Evolutionary conservation across 176 grass and related monocot genomes (phyloP), one percentile per base, ranked within the genome.

Genomic region (Chrysopogon serrulatus): DNA sequence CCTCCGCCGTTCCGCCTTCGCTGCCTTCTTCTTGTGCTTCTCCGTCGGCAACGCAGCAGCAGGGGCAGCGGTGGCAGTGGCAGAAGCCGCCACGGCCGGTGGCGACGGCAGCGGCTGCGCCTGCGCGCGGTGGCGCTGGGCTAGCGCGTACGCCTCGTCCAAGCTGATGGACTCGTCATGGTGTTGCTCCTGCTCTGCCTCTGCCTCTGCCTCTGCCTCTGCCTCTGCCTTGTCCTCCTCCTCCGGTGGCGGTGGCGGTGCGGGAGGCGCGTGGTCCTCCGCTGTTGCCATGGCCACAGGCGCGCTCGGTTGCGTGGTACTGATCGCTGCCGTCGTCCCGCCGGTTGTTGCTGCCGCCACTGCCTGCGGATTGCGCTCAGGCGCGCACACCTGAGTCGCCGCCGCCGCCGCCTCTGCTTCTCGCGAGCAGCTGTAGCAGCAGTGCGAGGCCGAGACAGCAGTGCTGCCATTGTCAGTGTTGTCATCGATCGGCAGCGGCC

Each of bases 121-220:
- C 1, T n/a, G n/a, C 13, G 17, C 36, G 2, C 69, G 19, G 5
- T 0, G 39, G 8, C 13, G 56, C 31, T 13, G 43, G 2, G 62
- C 33, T 45, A 84, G 62, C 44, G 43, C 33, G 43, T 84, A 53
- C 42, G 82, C 82, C 72, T 84, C 82, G 43, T 84, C 82, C 60
- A 84, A 23, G 72, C 44, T 76, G 4, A 84, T 40, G 1, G 82
- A 76, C 60, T 54, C 28, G 0, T 34, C 68, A 8, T 66, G 60
- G 8, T 59, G 66, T 54, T 61, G 35, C 26, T 33, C 80, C 18
- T 23, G 27, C 33, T 65, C 49, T 13, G 41, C 26, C n/a, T 37
- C 34, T 5, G 32, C 15, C 10, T 33, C 19, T 0, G 1, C 1
- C 6, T 23, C 27, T 11, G 14, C n/a, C 33, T 65, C 49, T 13